phyloP scores from a whole-genome alignment of 257 asterid genomes.

The Jacaranda mimosifolia region DNA sequence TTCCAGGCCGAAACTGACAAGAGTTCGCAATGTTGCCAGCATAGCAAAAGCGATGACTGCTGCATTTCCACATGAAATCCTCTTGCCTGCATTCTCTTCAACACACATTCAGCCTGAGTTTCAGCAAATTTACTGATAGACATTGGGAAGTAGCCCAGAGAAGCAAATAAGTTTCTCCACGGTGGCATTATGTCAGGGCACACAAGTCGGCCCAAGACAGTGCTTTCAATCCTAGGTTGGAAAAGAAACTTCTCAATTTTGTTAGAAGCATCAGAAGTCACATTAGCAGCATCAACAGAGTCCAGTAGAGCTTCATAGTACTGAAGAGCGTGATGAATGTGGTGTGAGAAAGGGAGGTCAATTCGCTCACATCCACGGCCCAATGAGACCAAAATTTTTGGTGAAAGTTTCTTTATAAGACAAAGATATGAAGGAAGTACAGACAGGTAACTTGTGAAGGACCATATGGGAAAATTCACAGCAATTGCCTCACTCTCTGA shows the following conservation, averaged over 20 bases:
- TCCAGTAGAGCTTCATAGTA: conserved; percentile 57
- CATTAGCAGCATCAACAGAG: conserved; percentile 54
- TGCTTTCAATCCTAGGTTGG: conserved; percentile 60
- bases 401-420: conserved; percentile 57
- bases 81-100: conserved; percentile 47
- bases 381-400: conserved; percentile 54
- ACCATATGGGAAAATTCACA: conserved; percentile 65
- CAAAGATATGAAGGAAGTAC: conserved; percentile 52
- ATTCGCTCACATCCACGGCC: conserved; percentile 56
- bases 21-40: conserved; percentile 59
- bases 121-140: conserved; percentile 54
- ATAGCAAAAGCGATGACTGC: conserved; percentile 53
- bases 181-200: conserved; percentile 51
- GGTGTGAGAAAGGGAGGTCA: conserved; percentile 55
- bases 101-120: conserved; percentile 60
- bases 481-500: conserved; percentile 52
- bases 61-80: conserved; percentile 62
- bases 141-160: conserved; percentile 53
- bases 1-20: conserved; percentile 59
- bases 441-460: conserved; percentile 44
- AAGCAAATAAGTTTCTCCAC: conserved; percentile 47
- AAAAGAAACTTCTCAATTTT: conserved; percentile 59
- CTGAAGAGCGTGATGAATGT: conserved; percentile 55
- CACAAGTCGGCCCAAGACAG: conserved; percentile 52
- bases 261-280: conserved; percentile 41